A percentile compares a stretch with the other conserved stretches of the same genome.
These are phyloP conservation scores for Beauveria sp. DNA, from an alignment of 2,329 filamentous ascomycete species.

Conservation along the genomic window DNA sequence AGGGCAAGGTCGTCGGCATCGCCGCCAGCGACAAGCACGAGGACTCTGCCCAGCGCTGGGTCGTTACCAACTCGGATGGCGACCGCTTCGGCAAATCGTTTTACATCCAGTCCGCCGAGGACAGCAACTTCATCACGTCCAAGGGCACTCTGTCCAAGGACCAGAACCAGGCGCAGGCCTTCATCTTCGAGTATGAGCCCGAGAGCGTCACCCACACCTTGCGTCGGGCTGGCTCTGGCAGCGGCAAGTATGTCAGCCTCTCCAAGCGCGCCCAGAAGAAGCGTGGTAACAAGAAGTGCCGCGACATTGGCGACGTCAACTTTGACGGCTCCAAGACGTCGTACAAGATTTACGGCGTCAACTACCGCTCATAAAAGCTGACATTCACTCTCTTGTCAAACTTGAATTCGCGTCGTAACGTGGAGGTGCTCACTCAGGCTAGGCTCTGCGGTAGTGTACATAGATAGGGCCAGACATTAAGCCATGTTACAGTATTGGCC, in stretches of 20 bases:
- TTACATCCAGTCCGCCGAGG: conserved; percentile 19
- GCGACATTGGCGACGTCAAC: conserved; percentile 1
- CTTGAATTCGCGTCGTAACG: neutral
- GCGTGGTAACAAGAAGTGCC: neutral
- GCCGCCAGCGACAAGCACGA: conserved; percentile 25
- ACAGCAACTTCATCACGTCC: conserved; percentile 17
- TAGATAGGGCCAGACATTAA: neutral
- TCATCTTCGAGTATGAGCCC: conserved; percentile 10
- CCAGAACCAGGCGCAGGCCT: conserved; percentile 1
- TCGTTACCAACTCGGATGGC: conserved; percentile 32
- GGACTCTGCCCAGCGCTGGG: conserved; percentile 38
- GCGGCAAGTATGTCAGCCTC: conserved; percentile 1
- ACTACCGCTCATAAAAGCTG: conserved; percentile 2
- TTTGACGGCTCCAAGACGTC: neutral
- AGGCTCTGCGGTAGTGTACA: neutral
- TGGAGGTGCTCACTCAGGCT: too few relatives aligned
- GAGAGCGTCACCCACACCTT: neutral
- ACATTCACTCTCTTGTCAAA: neutral
- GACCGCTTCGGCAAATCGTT: conserved; percentile 17
- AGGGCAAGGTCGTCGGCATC: conserved; percentile 14
- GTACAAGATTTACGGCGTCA: conserved; percentile 11
- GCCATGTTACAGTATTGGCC: neutral
- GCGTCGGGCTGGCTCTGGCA: neutral
- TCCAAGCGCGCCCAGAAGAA: conserved; percentile 1
- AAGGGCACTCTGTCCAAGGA: conserved; percentile 12